phyloP scores from a whole-genome alignment of 371 early-diverging fungal genomes.

The Zopfochytrium polystomum region DNA sequence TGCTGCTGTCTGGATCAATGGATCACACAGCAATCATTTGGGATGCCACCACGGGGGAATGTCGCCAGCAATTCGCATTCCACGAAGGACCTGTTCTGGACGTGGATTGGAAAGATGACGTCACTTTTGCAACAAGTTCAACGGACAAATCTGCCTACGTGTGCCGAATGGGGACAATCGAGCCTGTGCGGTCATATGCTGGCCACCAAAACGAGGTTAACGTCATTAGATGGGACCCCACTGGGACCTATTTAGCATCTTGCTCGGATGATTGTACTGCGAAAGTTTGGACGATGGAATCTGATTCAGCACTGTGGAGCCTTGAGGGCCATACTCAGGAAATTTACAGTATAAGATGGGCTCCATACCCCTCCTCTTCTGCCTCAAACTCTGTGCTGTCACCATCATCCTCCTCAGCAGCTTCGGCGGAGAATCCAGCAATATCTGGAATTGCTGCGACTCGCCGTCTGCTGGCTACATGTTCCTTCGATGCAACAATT shows the following conservation, averaged over 20 bases:
- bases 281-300: conserved; percentile 59
- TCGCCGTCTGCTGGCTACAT: conserved; percentile 49
- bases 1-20: conserved; percentile 74
- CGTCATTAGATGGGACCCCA: conserved; percentile 83
- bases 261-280: conserved; percentile 90
- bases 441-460: conserved; percentile 11
- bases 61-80: conserved; percentile 71
- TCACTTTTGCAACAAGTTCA: conserved; percentile 88
- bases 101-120: conserved; percentile 90
- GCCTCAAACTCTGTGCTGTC: neutral
- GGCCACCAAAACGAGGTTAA: conserved; percentile 88
- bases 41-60: conserved; percentile 75
- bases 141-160: conserved; percentile 78
- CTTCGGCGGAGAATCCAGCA: neutral
- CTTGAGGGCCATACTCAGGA: conserved; percentile 72
- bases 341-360: conserved; percentile 77
- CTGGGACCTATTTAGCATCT: conserved; percentile 78
- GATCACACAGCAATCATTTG: conserved; percentile 83
- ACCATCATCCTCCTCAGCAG: neutral
- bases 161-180: conserved; percentile 65
- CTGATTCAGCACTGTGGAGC: conserved; percentile 24
- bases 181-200: conserved; percentile 64
- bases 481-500: conserved; percentile 85
- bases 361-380: conserved; percentile 41
- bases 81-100: conserved; percentile 78